A percentile compares a stretch with the other conserved stretches of the same genome.
These are phyloP conservation scores for Priceomyces medius DNA, from an alignment of 805 yeast species.

Conservation along the genomic window DNA sequence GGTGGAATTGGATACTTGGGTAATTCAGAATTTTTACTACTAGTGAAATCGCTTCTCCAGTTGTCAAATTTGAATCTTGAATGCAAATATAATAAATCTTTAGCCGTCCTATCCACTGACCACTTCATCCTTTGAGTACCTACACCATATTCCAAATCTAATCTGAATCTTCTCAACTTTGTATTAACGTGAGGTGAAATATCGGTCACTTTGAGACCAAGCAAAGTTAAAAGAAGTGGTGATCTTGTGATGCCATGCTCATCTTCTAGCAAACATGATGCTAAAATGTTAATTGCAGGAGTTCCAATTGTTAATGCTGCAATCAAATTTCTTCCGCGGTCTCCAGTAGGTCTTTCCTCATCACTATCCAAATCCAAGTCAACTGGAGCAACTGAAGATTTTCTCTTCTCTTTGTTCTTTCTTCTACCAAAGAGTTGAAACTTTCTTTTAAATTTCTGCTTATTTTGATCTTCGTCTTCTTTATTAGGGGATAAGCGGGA, in stretches of 20 bases:
- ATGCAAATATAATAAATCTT: constrained; percentile 72
- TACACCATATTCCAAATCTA: constrained; percentile 89
- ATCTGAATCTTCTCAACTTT: constrained; percentile 48
- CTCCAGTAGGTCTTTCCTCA: constrained; percentile 29
- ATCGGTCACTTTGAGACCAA: constrained; percentile 64
- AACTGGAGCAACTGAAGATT: constrained; percentile 15
- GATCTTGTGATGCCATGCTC: constrained; percentile 77
- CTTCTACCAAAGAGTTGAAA: constrained; percentile 25
- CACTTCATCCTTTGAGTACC: constrained; percentile 77
- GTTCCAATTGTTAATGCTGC: constrained; percentile 58
- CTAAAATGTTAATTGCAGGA: constrained; percentile 72
- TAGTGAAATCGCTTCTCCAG: constrained; percentile 32
- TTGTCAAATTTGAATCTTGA: constrained; percentile 57
- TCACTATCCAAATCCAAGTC: constrained; percentile 16
- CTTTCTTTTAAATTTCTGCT: constrained; percentile 18
- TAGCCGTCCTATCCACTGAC: constrained; percentile 70
- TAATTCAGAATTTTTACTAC: constrained; percentile 35
- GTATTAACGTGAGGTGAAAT: constrained; percentile 39
- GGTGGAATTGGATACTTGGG: constrained; percentile 49
- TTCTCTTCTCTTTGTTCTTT: constrained; percentile 23
- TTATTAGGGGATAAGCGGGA: constrained; percentile 4
- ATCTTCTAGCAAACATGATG: constrained; percentile 72
- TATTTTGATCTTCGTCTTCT: constrained; percentile 12
- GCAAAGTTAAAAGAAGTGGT: constrained; percentile 72
- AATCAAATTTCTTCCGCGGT: constrained; percentile 35